phyloP scores from a whole-genome alignment of 805 yeast genomes.

The Cyberlindnera nakhonratchasimensis region DNA sequence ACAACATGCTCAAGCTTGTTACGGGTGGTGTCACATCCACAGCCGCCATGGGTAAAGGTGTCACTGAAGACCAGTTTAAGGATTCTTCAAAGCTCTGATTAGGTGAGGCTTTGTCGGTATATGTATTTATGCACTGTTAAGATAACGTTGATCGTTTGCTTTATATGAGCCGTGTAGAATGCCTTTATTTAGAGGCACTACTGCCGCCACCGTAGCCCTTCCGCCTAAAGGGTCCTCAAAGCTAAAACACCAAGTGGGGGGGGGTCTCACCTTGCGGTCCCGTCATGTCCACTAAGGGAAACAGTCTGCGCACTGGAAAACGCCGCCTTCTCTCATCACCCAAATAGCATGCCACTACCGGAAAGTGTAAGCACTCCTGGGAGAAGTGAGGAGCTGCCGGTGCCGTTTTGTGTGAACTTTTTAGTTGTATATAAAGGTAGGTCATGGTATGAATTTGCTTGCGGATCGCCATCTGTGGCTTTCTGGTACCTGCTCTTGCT shows the following conservation, averaged over 20 bases:
- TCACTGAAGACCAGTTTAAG: slow-evolving; percentile 94
- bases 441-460: too few species aligned
- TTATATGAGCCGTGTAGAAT: not conserved
- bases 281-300: slow-evolving; percentile 13
- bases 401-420: not conserved
- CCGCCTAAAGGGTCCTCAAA: too few species aligned
- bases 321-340: too few species aligned
- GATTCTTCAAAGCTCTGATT: slow-evolving; percentile 17
- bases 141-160: slow-evolving; percentile 7
- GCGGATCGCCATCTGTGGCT: too few species aligned
- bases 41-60: slow-evolving; percentile 98
- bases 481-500: too few species aligned
- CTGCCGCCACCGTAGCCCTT: too few species aligned
- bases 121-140: not conserved
- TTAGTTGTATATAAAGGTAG: not conserved
- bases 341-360: slow-evolving; percentile 7
- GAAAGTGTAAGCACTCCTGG: slow-evolving; percentile 5
- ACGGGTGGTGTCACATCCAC: slow-evolving; percentile 94
- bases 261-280: too few species aligned
- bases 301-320: slow-evolving; percentile 12
- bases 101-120: not conserved
- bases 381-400: too few species aligned
- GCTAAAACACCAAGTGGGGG: too few species aligned
- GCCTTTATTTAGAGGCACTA: not conserved
- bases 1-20: slow-evolving; percentile 81